Conservation (phyloP, 2,329 filamentous ascomycete genomes). For the Monosporascus sp. region DNA sequence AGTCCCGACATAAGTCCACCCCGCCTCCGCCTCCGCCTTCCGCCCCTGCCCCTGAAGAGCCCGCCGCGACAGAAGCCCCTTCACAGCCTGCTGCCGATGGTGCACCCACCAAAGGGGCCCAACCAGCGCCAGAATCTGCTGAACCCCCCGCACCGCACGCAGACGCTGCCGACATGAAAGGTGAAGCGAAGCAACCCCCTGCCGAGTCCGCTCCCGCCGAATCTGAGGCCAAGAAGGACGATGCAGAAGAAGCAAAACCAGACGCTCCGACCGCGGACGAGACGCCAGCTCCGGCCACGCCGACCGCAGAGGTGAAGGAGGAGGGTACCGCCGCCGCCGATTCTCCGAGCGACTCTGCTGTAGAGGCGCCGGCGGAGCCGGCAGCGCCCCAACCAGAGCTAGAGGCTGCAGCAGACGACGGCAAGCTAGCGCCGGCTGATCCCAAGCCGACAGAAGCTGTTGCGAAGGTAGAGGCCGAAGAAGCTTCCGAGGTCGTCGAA, state of each 20-base stretch:
- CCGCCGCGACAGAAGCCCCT: slow-evolving; percentile 1
- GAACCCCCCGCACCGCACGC: slow-evolving; percentile 3
- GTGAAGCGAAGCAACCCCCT: background rate
- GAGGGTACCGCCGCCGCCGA: slow-evolving; percentile 1
- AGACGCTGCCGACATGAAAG: background rate
- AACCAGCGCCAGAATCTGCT: slow-evolving; percentile 1
- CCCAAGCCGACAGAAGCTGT: background rate
- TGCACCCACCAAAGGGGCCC: slow-evolving; percentile 1
- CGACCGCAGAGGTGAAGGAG: slow-evolving; percentile 7
- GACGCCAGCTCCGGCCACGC: slow-evolving; percentile 1
- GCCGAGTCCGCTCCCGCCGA: background rate
- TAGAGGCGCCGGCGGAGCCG: background rate
- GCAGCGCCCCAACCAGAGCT: slow-evolving; percentile 4
- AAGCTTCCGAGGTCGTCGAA: background rate
- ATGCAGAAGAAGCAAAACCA: background rate
- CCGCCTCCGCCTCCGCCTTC: background rate
- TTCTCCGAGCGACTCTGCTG: background rate
- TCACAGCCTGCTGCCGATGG: slow-evolving; percentile 5
- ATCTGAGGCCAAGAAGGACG: slow-evolving; percentile 6
- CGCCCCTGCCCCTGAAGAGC: background rate
- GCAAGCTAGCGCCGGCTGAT: background rate
- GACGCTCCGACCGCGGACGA: slow-evolving; percentile 6
- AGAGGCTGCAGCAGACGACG: background rate
- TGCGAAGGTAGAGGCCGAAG: background rate
- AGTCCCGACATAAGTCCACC: background rate